These are phyloP conservation scores for Magnusiomyces tetraspermus DNA, from an alignment of 1,139 yeast species.

Conservation along the genomic window DNA sequence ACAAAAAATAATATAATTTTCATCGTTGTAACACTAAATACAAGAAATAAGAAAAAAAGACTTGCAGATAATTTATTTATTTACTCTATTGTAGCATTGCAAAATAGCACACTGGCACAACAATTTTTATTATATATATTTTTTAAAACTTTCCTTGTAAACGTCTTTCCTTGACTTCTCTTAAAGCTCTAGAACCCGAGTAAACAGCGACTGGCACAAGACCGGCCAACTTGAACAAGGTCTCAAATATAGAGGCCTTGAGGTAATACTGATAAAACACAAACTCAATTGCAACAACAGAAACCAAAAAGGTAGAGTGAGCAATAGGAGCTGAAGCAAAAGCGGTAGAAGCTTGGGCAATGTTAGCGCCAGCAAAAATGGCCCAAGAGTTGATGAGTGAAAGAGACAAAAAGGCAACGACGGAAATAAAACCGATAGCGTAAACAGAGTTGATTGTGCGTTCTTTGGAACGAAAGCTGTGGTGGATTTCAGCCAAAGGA, in stretches of 20 bases:
- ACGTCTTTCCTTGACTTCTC: conserved; percentile 27
- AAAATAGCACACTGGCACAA: too few relatives aligned
- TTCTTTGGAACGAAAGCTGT: conserved; percentile 52
- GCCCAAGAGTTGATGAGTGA: conserved; percentile 22
- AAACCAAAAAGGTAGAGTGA: conserved; percentile 39
- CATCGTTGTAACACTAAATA: too few relatives aligned
- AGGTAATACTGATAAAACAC: conserved; percentile 60
- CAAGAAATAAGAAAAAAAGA: too few relatives aligned
- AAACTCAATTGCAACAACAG: conserved; percentile 52
- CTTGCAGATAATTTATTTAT: background rate
- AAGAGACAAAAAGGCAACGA: conserved; percentile 34
- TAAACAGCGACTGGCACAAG: conserved; percentile 50
- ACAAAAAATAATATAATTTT: too few relatives aligned
- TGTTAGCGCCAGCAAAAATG: conserved; percentile 18
- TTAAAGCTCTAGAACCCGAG: conserved; percentile 59
- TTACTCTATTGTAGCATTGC: too few relatives aligned
- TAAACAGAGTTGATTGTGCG: conserved; percentile 45
- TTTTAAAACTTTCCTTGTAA: background rate
- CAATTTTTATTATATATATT: too few relatives aligned
- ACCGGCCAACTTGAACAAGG: conserved; percentile 45
- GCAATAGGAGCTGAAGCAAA: conserved; percentile 32
- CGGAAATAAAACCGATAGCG: conserved; percentile 47
- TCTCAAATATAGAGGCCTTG: conserved; percentile 62
- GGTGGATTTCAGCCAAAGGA: conserved; percentile 47
- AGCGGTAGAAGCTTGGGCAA: conserved; percentile 20